Evolutionary conservation across 768 basidiomycete species (phyloP).

Genomic region (Cytidiella melzeri): DNA sequence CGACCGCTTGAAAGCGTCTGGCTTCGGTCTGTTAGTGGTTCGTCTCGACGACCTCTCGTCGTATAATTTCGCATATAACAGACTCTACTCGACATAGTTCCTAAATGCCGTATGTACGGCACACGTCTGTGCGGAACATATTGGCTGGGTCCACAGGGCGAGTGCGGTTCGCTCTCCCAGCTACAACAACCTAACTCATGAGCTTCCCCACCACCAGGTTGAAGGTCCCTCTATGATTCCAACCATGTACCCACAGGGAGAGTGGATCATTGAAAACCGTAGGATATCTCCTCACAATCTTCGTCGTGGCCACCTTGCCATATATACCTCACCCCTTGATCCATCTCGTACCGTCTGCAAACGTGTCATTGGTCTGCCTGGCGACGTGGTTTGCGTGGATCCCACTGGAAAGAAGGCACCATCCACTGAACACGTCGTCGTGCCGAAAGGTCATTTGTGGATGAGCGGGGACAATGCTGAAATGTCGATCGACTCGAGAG

Average conservation of each 20-base stretch:
- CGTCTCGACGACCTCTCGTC: too few relatives aligned
- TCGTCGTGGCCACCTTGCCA: conserved; percentile 71
- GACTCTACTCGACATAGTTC: conserved; percentile 33
- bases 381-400: conserved; percentile 85
- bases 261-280: conserved; percentile 59
- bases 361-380: conserved; percentile 83
- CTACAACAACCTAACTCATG: too few relatives aligned
- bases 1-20: too few relatives aligned
- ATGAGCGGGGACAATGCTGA: conserved; percentile 84
- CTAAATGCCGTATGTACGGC: conserved; percentile 49
- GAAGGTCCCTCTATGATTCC: conserved; percentile 78
- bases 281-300: conserved; percentile 47
- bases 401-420: conserved; percentile 64
- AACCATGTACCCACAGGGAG: conserved; percentile 54
- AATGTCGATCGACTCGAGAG: conserved; percentile 79
- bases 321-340: conserved; percentile 62
- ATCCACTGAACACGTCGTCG: conserved; percentile 63
- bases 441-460: conserved; percentile 90
- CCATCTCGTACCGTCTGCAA: conserved; percentile 75
- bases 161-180: conserved; percentile 16
- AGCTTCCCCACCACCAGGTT: too few relatives aligned
- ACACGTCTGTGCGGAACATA: conserved; percentile 59
- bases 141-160: conserved; percentile 52
- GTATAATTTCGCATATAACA: too few relatives aligned
- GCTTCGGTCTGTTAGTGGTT: too few relatives aligned